A percentile compares a stretch with the other conserved stretches of the same genome.
Conservation (phyloP, 2,329 filamentous ascomycete genomes). For the Beauveria scarabaeidicola region DNA sequence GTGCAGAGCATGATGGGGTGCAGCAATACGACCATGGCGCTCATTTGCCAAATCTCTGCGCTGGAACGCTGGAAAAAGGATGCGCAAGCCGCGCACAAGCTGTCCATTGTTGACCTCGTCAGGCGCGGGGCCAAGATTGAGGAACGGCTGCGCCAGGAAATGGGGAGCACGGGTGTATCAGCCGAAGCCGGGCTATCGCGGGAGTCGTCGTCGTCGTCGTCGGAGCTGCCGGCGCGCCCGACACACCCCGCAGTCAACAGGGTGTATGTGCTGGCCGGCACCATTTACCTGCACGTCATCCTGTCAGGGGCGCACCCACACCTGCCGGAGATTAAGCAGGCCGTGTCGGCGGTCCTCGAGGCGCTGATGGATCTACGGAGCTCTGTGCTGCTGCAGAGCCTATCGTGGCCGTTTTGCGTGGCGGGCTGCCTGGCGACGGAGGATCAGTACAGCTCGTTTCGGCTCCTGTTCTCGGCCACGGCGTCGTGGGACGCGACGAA, state of each 20-base stretch:
- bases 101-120: too few species aligned
- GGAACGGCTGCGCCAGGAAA: not conserved
- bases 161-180: too few species aligned
- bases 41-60: too few species aligned
- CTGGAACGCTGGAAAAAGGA: too few species aligned
- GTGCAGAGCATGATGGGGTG: too few species aligned
- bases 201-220: not conserved
- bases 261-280: not conserved
- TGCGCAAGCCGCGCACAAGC: too few species aligned
- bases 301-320: not conserved
- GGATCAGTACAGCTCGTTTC: not conserved
- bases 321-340: not conserved
- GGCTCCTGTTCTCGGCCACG: not conserved
- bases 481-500: not conserved
- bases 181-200: too few species aligned
- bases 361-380: not conserved
- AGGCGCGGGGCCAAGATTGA: too few species aligned
- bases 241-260: not conserved
- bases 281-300: not conserved
- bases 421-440: not conserved
- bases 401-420: not conserved
- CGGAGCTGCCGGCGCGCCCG: not conserved
- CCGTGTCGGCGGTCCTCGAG: not conserved
- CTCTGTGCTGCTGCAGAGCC: not conserved
- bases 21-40: too few species aligned